Evolutionary conservation across 768 basidiomycete species (phyloP).

Genomic region (Mycena belliarum): DNA sequence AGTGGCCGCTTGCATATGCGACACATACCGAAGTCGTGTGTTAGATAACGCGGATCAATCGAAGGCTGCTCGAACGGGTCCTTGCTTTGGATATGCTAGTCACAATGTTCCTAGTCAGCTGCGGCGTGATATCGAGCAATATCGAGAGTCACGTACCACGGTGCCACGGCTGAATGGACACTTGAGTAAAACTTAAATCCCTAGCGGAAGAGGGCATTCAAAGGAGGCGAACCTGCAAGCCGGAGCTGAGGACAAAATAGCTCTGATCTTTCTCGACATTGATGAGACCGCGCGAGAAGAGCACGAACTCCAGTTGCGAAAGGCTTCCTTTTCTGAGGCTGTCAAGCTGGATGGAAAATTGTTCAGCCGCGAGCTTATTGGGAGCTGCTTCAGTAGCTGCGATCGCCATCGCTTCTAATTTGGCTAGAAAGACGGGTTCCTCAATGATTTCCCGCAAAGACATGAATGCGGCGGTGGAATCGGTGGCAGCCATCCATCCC

Average conservation of each 20-base stretch:
- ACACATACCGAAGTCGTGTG: slow-evolving; percentile 5
- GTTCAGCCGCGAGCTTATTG: not conserved
- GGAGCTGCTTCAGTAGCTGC: not conserved
- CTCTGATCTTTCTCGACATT: not conserved
- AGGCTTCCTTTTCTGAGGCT: slow-evolving; percentile 1
- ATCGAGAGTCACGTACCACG: not conserved
- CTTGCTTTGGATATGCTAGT: slow-evolving; percentile 13
- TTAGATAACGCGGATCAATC: slow-evolving; percentile 6
- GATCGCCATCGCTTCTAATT: not conserved
- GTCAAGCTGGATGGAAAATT: slow-evolving; percentile 5
- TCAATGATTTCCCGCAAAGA: slow-evolving; percentile 8
- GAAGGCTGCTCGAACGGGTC: slow-evolving; percentile 7
- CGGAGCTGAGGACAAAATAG: not conserved
- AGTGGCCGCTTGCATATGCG: not conserved
- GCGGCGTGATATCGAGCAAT: not conserved
- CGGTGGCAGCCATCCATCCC: slow-evolving; percentile 7
- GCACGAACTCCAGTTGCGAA: slow-evolving; percentile 6
- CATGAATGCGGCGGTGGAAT: not conserved
- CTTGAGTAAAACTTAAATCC: no score
- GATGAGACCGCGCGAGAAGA: not conserved
- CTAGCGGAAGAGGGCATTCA: no score
- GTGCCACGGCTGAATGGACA: slow-evolving; percentile 8
- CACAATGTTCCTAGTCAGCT: not conserved
- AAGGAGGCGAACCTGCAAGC: not conserved
- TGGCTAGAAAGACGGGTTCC: not conserved